Conservation (phyloP, 2,329 filamentous ascomycete genomes). For the Aspergillus quadricinctus region DNA sequence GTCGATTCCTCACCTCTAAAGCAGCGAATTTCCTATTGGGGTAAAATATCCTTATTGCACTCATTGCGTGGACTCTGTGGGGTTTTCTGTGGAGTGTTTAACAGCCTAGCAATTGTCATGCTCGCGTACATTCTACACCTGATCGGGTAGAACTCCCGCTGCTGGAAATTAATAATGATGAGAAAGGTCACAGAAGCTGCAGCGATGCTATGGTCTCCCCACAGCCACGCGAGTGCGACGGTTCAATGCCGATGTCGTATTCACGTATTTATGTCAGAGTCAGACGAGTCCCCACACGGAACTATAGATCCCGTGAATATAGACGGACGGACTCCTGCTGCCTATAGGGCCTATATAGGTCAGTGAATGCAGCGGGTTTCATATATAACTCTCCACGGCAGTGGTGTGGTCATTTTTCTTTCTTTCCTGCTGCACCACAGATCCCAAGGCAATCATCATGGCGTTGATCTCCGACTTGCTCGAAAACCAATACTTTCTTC, state of each 20-base stretch:
- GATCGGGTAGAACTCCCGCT: not conserved
- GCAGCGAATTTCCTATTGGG: not conserved
- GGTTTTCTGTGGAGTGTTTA: not conserved
- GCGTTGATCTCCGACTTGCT: constrained; percentile 20
- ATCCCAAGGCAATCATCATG: constrained; percentile 12
- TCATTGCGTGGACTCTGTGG: not conserved
- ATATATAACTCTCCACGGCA: not conserved
- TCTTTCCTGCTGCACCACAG: not conserved
- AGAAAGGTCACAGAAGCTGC: not conserved
- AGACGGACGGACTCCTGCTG: not conserved
- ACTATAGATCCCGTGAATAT: not conserved
- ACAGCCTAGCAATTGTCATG: not conserved
- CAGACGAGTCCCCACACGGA: not conserved
- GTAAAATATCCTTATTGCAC: not conserved
- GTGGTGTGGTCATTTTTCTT: not conserved
- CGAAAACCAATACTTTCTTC: constrained; percentile 18
- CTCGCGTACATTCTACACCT: not conserved
- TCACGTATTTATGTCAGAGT: not conserved
- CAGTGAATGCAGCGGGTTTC: not conserved
- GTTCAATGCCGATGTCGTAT: not conserved
- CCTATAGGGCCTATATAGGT: not conserved
- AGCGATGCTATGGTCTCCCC: not conserved
- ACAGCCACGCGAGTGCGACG: not conserved
- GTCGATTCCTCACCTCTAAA: not conserved
- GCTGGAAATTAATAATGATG: not conserved